Conservation (phyloP, 805 yeast species). For the Ogataea wickerhamii region DNA sequence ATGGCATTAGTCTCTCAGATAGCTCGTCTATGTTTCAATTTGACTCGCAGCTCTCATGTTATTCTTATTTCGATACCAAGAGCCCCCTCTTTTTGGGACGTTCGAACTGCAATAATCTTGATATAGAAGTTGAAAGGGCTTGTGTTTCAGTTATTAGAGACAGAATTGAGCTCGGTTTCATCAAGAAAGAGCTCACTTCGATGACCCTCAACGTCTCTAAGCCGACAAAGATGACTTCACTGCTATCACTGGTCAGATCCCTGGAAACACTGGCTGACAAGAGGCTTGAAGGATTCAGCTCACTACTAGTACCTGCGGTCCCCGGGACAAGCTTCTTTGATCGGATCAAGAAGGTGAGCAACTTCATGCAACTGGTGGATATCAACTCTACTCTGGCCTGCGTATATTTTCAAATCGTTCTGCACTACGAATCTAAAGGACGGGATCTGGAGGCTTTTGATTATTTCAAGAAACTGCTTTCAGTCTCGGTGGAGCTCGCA, state of each 20-base stretch:
- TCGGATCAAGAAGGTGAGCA: conserved; percentile 21
- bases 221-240: conserved; percentile 32
- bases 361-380: conserved; percentile 17
- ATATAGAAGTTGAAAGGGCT: conserved; percentile 36
- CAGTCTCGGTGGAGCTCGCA: conserved; percentile 29
- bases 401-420: conserved; percentile 35
- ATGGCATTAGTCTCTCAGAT: conserved; percentile 40
- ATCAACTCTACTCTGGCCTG: conserved; percentile 22
- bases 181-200: conserved; percentile 31
- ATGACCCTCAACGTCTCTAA: conserved; percentile 33
- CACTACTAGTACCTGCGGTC: conserved; percentile 15
- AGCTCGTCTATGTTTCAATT: conserved; percentile 39
- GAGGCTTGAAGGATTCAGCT: conserved; percentile 5
- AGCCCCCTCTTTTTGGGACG: conserved; percentile 36
- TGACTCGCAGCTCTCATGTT: conserved; percentile 26
- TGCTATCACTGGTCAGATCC: conserved; percentile 30
- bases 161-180: conserved; percentile 29
- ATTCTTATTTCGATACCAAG: conserved; percentile 41
- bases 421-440: conserved; percentile 36
- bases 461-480: conserved; percentile 33
- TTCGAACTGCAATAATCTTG: conserved; percentile 32
- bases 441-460: conserved; percentile 32
- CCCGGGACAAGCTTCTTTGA: conserved; percentile 10
- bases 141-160: conserved; percentile 33
- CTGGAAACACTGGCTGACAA: conserved; percentile 33